Conservation (phyloP, 164 flowering plant genomes). For the Dillenia suffruticosa region DNA sequence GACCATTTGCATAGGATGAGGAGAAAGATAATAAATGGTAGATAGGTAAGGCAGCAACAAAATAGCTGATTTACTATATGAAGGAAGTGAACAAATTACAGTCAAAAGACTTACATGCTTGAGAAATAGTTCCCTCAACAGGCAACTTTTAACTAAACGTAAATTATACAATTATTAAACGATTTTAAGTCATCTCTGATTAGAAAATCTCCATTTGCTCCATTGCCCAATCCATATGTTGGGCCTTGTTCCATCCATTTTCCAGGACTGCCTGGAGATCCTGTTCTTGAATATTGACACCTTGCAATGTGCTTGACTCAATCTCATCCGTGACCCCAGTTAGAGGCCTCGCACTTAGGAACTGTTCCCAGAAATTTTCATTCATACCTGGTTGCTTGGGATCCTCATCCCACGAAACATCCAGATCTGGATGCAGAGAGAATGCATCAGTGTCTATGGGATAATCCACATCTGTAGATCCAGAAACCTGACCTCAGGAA, state of each 20-base stretch:
- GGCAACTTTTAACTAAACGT: no score
- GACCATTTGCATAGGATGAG: no score
- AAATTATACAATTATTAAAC: slow-evolving; percentile 5
- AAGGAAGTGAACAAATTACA: no score
- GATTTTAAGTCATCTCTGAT: slow-evolving; percentile 26
- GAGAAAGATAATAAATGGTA: no score
- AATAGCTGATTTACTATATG: no score
- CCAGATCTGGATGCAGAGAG: slow-evolving; percentile 23
- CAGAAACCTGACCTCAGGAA: slow-evolving; percentile 14
- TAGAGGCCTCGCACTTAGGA: slow-evolving; percentile 42
- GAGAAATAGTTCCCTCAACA: no score
- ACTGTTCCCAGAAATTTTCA: slow-evolving; percentile 70
- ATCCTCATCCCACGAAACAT: slow-evolving; percentile 24
- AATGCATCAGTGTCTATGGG: slow-evolving; percentile 18
- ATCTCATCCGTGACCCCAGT: slow-evolving; percentile 41
- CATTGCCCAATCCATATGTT: slow-evolving; percentile 43
- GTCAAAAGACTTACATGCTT: no score
- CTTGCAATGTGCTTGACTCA: slow-evolving; percentile 20
- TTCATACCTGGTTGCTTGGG: slow-evolving; percentile 36
- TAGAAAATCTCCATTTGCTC: slow-evolving; percentile 57
- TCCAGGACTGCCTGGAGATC: slow-evolving; percentile 17
- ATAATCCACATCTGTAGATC: slow-evolving; percentile 23
- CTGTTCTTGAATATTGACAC: slow-evolving; percentile 16
- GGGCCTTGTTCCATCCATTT: slow-evolving; percentile 28
- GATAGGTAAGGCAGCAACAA: no score